These are phyloP conservation scores for Camellia lanceoleosa DNA, from an alignment of 148 eudicot species.

Conservation along the genomic window DNA sequence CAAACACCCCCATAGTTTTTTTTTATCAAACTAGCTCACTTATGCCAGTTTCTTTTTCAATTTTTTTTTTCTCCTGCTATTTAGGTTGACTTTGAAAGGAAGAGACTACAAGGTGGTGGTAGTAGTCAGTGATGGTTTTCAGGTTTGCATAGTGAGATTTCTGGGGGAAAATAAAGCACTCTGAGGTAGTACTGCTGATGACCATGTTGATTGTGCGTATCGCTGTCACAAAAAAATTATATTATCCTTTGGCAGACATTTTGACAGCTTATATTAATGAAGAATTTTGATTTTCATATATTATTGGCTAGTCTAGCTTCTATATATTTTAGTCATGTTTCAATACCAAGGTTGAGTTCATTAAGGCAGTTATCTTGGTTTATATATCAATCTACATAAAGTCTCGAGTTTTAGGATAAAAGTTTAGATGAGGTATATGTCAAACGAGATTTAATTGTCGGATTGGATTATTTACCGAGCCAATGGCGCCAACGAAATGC, in stretches of 20 bases:
- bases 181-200: constrained; percentile 14
- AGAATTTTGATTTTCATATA: not conserved
- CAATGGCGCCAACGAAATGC: too few species aligned
- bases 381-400: too few species aligned
- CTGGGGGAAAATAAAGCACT: not conserved
- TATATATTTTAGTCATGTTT: not conserved
- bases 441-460: too few species aligned
- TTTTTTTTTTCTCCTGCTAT: constrained; percentile 4
- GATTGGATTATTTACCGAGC: too few species aligned
- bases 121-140: constrained; percentile 31
- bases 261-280: not conserved
- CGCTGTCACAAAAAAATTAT: not conserved
- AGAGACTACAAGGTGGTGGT: constrained; percentile 63
- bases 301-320: not conserved
- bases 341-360: not conserved
- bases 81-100: constrained; percentile 81
- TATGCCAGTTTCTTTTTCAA: not conserved
- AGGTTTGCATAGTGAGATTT: not conserved
- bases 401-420: too few species aligned
- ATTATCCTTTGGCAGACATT: not conserved
- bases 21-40: not conserved
- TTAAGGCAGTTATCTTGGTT: not conserved
- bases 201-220: not conserved
- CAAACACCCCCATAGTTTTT: not conserved
- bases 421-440: too few species aligned